Evolutionary conservation across 352 stramenopile species (phyloP).

Genomic region (Thalassiosira oceanica): DNA sequence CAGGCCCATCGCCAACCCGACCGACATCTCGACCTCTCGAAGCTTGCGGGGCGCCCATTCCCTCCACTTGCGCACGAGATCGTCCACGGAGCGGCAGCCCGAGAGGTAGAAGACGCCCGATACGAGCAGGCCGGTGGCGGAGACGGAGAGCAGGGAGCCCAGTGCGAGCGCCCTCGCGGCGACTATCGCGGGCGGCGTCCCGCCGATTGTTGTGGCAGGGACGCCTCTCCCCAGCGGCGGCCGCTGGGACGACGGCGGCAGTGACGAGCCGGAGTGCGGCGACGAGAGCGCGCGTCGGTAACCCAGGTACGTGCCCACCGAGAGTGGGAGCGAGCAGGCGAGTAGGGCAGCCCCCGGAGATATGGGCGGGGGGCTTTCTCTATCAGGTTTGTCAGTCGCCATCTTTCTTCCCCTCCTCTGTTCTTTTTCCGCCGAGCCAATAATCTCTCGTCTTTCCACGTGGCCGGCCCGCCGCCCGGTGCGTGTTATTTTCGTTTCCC

Average conservation of each 20-base stretch:
- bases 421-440: too few relatives aligned
- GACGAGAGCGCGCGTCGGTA: conserved; percentile 33
- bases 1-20: conserved; percentile 4
- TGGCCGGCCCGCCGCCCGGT: too few relatives aligned
- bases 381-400: too few relatives aligned
- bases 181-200: conserved; percentile 20
- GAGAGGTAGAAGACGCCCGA: conserved; percentile 33
- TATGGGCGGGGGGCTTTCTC: too few relatives aligned
- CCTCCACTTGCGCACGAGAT: conserved; percentile 25
- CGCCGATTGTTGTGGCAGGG: conserved; percentile 3
- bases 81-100: conserved; percentile 39
- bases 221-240: conserved; percentile 4
- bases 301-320: conserved; percentile 34
- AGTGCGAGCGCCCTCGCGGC: conserved; percentile 31
- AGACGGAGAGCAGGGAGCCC: conserved; percentile 36
- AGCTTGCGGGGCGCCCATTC: conserved; percentile 26
- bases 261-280: conserved; percentile 1
- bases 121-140: conserved; percentile 31
- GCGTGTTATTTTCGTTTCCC: too few relatives aligned
- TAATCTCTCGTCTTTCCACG: too few relatives aligned
- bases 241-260: not conserved
- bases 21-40: conserved; percentile 16
- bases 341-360: conserved; percentile 28
- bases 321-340: conserved; percentile 31
- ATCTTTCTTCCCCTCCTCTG: too few relatives aligned